A percentile compares a stretch with the other conserved stretches of the same genome.
These are phyloP conservation scores for Pseudogymnoascus sp. DNA, from an alignment of 2,329 filamentous ascomycete genomes.

Conservation along the genomic window DNA sequence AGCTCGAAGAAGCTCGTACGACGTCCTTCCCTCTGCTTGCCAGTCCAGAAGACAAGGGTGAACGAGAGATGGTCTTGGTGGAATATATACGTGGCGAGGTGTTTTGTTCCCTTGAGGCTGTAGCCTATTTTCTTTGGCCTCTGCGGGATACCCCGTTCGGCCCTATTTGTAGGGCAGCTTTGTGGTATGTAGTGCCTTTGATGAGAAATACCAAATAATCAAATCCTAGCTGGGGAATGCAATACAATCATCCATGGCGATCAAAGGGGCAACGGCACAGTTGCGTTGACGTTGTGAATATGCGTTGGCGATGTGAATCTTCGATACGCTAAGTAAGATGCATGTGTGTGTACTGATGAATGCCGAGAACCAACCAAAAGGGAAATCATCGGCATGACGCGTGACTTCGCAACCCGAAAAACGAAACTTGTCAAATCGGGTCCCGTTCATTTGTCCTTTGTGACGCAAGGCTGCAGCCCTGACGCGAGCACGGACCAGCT, in stretches of 20 bases:
- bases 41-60: neutral
- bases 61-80: neutral
- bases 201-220: neutral
- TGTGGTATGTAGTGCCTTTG: neutral
- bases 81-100: neutral
- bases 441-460: neutral
- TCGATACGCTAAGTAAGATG: neutral
- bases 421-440: neutral
- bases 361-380: neutral
- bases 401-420: constrained; percentile 5
- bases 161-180: neutral
- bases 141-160: neutral
- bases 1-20: neutral
- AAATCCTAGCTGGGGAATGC: neutral
- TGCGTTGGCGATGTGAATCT: neutral
- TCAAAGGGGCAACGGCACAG: neutral
- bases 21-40: neutral
- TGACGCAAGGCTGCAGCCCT: constrained; percentile 1
- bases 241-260: neutral
- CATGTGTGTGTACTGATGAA: neutral
- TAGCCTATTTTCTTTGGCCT: neutral
- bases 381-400: constrained; percentile 6
- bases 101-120: neutral
- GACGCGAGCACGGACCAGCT: neutral
- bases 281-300: neutral